These are phyloP conservation scores for Tetrahymena malaccensis DNA, from an alignment of 73 alveolate species.

Conservation along the genomic window DNA sequence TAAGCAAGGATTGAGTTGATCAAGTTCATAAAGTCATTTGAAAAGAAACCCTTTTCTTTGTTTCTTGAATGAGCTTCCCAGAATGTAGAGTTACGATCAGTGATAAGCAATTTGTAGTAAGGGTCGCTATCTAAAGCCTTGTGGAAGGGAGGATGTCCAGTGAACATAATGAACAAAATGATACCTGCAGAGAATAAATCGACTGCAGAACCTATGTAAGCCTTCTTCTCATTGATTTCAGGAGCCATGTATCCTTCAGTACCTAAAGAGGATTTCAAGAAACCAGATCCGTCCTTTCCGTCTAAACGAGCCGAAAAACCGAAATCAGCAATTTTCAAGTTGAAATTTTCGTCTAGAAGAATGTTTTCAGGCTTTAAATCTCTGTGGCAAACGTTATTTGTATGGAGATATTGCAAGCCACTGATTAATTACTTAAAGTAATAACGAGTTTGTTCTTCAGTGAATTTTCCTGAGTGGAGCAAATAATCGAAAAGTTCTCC, in stretches of 20 bases:
- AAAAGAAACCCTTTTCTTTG: neutral
- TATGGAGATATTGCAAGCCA: constrained; percentile 68
- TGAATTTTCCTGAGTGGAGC: neutral
- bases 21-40: neutral
- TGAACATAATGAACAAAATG: constrained; percentile 46
- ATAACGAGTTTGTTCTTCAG: neutral
- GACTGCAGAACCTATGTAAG: constrained; percentile 45
- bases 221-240: constrained; percentile 38
- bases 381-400: constrained; percentile 65
- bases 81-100: neutral
- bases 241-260: constrained; percentile 60
- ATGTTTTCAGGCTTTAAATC: constrained; percentile 80
- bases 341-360: constrained; percentile 67
- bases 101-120: neutral
- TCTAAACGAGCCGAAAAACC: constrained; percentile 39
- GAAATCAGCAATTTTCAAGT: constrained; percentile 71
- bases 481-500: neutral
- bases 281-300: constrained; percentile 26
- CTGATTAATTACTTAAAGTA: neutral
- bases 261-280: constrained; percentile 35
- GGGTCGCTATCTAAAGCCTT: neutral
- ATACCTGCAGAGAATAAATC: constrained; percentile 69
- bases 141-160: constrained; percentile 50
- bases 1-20: neutral
- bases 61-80: neutral